phyloP scores from a whole-genome alignment of 1,284 basidiomycete species.

The Cryptococcus sp. region DNA sequence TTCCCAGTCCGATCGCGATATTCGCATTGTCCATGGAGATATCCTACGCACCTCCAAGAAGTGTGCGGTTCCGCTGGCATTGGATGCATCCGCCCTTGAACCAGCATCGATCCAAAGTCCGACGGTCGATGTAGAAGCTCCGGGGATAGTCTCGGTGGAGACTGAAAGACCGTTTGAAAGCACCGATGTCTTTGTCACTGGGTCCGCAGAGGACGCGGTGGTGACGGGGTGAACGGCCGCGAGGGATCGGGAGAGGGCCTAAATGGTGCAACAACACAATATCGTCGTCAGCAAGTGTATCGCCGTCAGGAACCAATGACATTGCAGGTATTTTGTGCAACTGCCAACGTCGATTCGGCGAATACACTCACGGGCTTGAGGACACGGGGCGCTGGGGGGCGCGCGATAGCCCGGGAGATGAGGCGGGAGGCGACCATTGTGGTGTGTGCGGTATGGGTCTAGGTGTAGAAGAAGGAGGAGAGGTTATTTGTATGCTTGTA shows the following conservation, averaged over 20 bases:
- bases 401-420: conserved; percentile 42
- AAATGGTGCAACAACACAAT: not conserved
- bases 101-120: conserved; percentile 99
- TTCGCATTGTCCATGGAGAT: not conserved
- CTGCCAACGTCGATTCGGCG: conserved; percentile 1
- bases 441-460: not conserved
- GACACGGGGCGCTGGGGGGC: conserved; percentile 24
- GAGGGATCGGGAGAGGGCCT: conserved; percentile 44
- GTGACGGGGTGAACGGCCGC: conserved; percentile 53
- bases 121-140: conserved; percentile 96
- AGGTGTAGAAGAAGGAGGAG: conserved; percentile 3
- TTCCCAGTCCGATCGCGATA: not conserved
- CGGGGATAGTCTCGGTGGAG: conserved; percentile 85
- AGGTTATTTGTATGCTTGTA: too few species aligned
- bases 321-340: conserved; percentile 7
- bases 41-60: conserved; percentile 77
- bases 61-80: conserved; percentile 94
- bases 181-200: conserved; percentile 82
- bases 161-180: conserved; percentile 91
- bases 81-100: conserved; percentile 90
- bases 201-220: conserved; percentile 65
- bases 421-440: conserved; percentile 45
- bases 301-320: conserved; percentile 11
- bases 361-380: conserved; percentile 20
- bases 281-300: not conserved